Evolutionary conservation across 352 stramenopile genomes (phyloP), one percentile per base, ranked within the genome.

Genomic region (Phytophthora syringae): DNA sequence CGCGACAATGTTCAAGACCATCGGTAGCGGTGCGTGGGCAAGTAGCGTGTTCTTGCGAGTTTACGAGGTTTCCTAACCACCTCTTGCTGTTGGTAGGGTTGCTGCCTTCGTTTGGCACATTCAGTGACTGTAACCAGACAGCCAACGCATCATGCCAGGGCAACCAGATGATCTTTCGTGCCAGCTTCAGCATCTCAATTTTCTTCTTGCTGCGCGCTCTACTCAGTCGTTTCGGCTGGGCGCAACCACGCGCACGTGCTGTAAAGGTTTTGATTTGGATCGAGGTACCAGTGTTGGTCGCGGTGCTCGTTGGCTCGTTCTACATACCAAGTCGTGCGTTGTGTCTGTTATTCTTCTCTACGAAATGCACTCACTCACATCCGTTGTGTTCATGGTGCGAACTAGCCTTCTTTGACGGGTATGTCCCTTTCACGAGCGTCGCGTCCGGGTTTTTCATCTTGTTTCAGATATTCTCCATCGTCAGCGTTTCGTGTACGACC

Each of bases 401-500:
- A 9, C 3, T 25, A 92, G 83, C 30, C 7, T 91, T 94, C 70
- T 94, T 91, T 39, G 59, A 76, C 22, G 83, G 80, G 21, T 92
- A 89, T 56, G 72, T 75, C 25, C 69, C 83, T 49, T 86, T 84
- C 24, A 58, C 83, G 0, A 65, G 80, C 9, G 75, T 92, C 2
- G 57, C 77, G 2, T 94, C 85, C 1, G 74, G 79, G 0, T 70
- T 86, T 50, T 94, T 93, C 72, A 89, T 92, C 39, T 74, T 93
- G 25, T 90, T 94, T 48, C 82, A 91, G 64, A 88, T 94, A 45
- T 69, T 89, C 49, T 89, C 79, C 56, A 90, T 94, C 66, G 75
- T 92, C 60, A 86, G 85, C 53, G 80, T 84, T 20, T 85, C 82
- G 30, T 92, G 85, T 92, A 47, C 77, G 70, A 90, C 3, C 6